Evolutionary conservation across 768 basidiomycete genomes (phyloP).

Genomic region (Kondoa subrosea): DNA sequence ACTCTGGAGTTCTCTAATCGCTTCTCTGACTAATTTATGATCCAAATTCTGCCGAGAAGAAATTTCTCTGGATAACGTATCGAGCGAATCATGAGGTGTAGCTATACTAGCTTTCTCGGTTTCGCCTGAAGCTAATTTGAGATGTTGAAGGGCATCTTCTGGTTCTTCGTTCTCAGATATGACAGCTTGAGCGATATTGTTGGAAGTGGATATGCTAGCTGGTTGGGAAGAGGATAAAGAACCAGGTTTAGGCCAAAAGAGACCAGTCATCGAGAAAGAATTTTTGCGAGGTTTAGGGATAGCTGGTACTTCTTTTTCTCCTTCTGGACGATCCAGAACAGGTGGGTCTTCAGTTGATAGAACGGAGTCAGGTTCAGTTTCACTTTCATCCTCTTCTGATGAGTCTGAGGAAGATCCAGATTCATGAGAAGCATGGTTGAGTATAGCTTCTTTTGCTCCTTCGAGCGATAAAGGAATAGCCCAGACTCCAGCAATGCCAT

Average conservation of each 20-base stretch:
- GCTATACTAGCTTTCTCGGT: too few relatives aligned
- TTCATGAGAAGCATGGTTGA: too few relatives aligned
- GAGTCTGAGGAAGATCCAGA: background rate
- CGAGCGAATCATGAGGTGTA: background rate
- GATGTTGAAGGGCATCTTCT: background rate
- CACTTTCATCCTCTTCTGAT: background rate
- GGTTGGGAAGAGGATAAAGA: background rate
- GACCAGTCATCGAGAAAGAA: background rate
- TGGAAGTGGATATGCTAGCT: background rate
- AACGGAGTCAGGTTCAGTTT: background rate
- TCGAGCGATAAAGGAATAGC: background rate
- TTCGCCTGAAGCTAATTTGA: background rate
- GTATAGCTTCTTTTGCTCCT: background rate
- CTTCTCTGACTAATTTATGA: slow-evolving; percentile 22
- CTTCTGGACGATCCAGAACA: background rate
- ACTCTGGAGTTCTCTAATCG: slow-evolving; percentile 5
- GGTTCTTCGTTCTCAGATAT: background rate
- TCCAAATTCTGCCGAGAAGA: slow-evolving; percentile 21
- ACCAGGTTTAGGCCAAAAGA: background rate
- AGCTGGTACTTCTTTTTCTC: background rate
- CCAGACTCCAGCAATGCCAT: background rate
- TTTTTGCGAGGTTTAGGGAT: background rate
- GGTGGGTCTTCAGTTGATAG: background rate
- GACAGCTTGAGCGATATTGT: background rate
- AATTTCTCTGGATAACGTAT: background rate